Base-by-base conservation (phyloP, 257 asterid species). In the Handroanthus guayacan region DNA sequence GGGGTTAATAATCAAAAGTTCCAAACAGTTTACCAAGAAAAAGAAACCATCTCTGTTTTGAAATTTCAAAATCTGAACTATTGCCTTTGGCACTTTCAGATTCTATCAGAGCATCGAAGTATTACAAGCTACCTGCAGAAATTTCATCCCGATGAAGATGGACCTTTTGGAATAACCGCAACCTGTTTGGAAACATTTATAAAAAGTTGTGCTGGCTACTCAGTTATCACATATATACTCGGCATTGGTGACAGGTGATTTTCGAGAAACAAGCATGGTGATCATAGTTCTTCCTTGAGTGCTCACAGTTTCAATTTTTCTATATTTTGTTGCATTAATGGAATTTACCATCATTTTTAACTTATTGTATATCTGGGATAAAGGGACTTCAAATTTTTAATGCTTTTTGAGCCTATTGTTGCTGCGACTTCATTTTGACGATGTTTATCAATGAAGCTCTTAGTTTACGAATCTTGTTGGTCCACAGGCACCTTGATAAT, bases 141-240 rank as follows among this genome's bases (percentile, higher is more conserved):
- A 86, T 87, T 87, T 84, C 97, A 95, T 80, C 92, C 97, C 38
- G 99, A 92, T 75, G 97, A 91, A 72, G 91, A 91, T 70, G 99
- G 93, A 34, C 99, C 97, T 69, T 95, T 91, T 76, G 99, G 99
- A 70, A 85, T 95, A 79, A 95, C 99, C 8, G 96, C 96, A 16
- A 85, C 96, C 8, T 95, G 99, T 60, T 95, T 95, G 64, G 99
- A 95, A 84, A 95, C 99, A 31, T 95, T 95, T 79, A 95, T 91
- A 75, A 95, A 95, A 85, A 95, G 99, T 69, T 95, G 99, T 72
- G 98, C 99, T 86, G 99, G 99, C 67, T 95, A 95, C 86, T 95
- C 99, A 8, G 99, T 95, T 78, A 95, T 95, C 88, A 95, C 99
- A 7, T 95, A 95, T 85, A 95, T 95, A 68, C 84, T 95, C 71